These are phyloP conservation scores for Dianthus caryophyllus DNA, from an alignment of 148 eudicot genomes.

Conservation along the genomic window DNA sequence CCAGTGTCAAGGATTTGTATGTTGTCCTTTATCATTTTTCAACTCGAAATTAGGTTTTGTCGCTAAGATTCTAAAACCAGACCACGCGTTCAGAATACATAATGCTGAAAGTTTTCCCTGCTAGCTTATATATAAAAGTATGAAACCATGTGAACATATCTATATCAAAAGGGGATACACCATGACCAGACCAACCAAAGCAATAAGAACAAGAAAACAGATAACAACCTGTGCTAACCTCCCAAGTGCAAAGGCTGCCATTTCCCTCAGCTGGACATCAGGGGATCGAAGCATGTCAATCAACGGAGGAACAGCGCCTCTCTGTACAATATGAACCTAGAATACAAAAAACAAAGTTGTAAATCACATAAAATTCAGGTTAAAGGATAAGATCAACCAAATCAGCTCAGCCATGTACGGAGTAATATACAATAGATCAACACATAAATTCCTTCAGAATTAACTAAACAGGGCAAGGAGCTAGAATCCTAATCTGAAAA, in stretches of 20 bases:
- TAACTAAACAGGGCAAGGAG: background rate
- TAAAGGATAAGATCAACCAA: background rate
- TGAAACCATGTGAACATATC: background rate
- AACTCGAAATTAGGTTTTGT: background rate
- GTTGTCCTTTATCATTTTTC: background rate
- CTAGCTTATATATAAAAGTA: background rate
- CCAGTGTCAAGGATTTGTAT: background rate
- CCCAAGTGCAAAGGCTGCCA: slow-evolving; percentile 97
- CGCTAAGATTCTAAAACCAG: background rate
- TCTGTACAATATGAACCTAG: slow-evolving; percentile 89
- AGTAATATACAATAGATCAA: background rate
- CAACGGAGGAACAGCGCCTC: slow-evolving; percentile 87
- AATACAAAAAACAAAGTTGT: slow-evolving; percentile 1
- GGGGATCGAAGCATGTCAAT: slow-evolving; percentile 79
- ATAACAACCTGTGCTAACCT: slow-evolving; percentile 78
- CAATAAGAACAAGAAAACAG: background rate
- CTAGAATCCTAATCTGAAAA: background rate
- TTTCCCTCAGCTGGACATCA: slow-evolving; percentile 72
- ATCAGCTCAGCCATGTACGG: too few species aligned
- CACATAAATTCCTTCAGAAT: background rate
- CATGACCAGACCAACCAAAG: background rate
- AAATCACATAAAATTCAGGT: background rate
- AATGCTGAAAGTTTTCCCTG: background rate
- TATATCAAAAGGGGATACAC: background rate
- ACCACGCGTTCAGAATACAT: too few species aligned